A percentile compares a stretch with the other conserved stretches of the same genome.
These are phyloP conservation scores for Cordia subcordata DNA, from an alignment of 257 asterid species.

Conservation along the genomic window DNA sequence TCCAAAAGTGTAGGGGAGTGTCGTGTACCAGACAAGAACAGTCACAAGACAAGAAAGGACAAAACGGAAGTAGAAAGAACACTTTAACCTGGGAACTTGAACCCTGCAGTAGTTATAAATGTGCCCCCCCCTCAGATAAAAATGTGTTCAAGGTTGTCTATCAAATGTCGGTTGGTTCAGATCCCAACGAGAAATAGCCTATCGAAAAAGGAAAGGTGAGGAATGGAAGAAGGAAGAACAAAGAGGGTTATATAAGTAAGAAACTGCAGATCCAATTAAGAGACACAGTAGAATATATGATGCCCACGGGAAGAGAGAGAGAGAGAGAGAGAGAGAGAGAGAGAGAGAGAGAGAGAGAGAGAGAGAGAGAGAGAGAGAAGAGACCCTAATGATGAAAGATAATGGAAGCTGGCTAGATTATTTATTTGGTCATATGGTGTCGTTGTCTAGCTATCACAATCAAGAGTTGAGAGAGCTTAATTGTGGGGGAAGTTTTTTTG, in stretches of 20 bases:
- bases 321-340: slow-evolving; percentile 25
- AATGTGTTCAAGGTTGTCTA: too few relatives aligned
- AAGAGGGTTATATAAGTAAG: slow-evolving; percentile 29
- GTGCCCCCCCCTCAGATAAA: too few relatives aligned
- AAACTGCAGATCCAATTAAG: slow-evolving; percentile 3
- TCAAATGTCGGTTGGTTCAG: too few relatives aligned
- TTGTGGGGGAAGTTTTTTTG: slow-evolving; percentile 60
- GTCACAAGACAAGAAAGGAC: too few relatives aligned
- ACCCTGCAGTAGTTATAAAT: too few relatives aligned
- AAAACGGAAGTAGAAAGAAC: too few relatives aligned
- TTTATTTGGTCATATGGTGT: slow-evolving; percentile 10
- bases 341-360: slow-evolving; percentile 22
- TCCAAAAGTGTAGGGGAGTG: too few relatives aligned
- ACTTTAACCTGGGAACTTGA: too few relatives aligned
- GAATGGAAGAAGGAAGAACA: slow-evolving; percentile 18
- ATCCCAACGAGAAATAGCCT: too few relatives aligned
- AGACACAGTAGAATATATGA: slow-evolving; percentile 7
- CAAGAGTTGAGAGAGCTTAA: slow-evolving; percentile 45
- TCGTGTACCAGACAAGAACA: too few relatives aligned
- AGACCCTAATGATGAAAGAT: slow-evolving; percentile 64
- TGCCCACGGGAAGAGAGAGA: neutral
- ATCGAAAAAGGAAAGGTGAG: slow-evolving; percentile 9
- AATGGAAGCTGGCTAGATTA: slow-evolving; percentile 15
- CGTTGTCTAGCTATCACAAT: slow-evolving; percentile 28
- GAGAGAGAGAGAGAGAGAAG: slow-evolving; percentile 12